Evolutionary conservation across 805 yeast genomes (phyloP).

Genomic region (Candida awuae): DNA sequence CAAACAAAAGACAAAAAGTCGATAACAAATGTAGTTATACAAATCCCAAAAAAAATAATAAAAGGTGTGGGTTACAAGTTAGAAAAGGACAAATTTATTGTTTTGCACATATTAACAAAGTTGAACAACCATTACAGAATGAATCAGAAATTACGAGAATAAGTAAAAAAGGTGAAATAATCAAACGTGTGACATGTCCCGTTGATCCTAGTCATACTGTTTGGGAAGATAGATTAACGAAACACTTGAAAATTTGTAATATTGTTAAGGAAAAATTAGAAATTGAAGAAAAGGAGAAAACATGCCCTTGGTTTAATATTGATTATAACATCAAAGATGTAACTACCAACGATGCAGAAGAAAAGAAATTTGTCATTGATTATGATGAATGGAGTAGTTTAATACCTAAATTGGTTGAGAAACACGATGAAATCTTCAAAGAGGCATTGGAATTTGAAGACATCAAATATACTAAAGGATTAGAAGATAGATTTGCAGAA

Average conservation of each 20-base stretch:
- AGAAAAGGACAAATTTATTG: conserved; percentile 44
- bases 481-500: conserved; percentile 38
- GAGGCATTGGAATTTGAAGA: conserved; percentile 15
- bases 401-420: conserved; percentile 12
- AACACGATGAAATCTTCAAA: conserved; percentile 11
- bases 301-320: conserved; percentile 37
- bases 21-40: conserved; percentile 38
- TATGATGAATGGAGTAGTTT: conserved; percentile 19
- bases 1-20: background rate
- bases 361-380: conserved; percentile 8
- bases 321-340: conserved; percentile 37
- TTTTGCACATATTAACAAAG: conserved; percentile 45
- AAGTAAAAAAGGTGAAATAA: conserved; percentile 21
- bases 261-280: conserved; percentile 29
- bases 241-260: conserved; percentile 58
- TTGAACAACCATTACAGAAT: conserved; percentile 1
- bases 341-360: background rate
- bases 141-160: conserved; percentile 15
- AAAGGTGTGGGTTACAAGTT: conserved; percentile 57
- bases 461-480: conserved; percentile 25
- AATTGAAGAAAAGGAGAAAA: conserved; percentile 26
- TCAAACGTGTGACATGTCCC: conserved; percentile 61
- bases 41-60: conserved; percentile 37
- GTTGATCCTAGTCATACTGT: conserved; percentile 68
- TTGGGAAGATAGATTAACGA: conserved; percentile 47